Percentiles rank a stretch among this genome's conserved stretches.
phyloP scores from a whole-genome alignment of 257 asterid species.

The Catharanthus roseus region DNA sequence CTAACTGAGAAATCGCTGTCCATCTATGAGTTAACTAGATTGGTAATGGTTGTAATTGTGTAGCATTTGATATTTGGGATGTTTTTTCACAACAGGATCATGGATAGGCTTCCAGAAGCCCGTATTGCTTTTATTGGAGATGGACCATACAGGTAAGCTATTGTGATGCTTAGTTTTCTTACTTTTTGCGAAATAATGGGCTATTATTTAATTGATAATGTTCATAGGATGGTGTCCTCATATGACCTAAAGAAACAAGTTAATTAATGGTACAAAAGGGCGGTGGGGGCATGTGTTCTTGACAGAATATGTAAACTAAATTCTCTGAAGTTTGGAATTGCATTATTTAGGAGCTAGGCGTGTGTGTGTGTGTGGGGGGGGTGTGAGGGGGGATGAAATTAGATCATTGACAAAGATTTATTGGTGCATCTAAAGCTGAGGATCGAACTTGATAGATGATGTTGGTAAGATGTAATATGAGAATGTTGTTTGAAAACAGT shows the following conservation, averaged over 20 bases:
- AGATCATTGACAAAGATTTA: neutral
- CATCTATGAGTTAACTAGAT: neutral
- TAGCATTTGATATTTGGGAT: conserved; percentile 16
- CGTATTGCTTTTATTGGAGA: conserved; percentile 89
- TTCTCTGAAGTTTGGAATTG: conserved; percentile 2
- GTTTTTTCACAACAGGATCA: conserved; percentile 59
- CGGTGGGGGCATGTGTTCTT: too few species aligned
- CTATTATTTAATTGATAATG: neutral
- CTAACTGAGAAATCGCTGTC: neutral
- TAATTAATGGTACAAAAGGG: too few species aligned
- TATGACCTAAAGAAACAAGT: neutral
- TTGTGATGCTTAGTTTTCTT: neutral
- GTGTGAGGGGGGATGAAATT: neutral
- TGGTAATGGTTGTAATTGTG: neutral
- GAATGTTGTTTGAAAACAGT: neutral
- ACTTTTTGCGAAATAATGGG: neutral
- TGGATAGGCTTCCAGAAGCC: conserved; percentile 86
- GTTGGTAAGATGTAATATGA: neutral
- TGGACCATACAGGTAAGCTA: conserved; percentile 82
- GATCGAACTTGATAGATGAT: neutral
- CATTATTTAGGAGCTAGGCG: neutral
- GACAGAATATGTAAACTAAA: neutral
- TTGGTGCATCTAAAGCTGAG: neutral
- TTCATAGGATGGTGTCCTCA: neutral
- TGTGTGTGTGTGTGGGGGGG: too few species aligned